A percentile compares a stretch with the other conserved stretches of the same genome.
Evolutionary conservation across 257 asterid species (phyloP).

Genomic region (Solanum bulbocastanum): DNA sequence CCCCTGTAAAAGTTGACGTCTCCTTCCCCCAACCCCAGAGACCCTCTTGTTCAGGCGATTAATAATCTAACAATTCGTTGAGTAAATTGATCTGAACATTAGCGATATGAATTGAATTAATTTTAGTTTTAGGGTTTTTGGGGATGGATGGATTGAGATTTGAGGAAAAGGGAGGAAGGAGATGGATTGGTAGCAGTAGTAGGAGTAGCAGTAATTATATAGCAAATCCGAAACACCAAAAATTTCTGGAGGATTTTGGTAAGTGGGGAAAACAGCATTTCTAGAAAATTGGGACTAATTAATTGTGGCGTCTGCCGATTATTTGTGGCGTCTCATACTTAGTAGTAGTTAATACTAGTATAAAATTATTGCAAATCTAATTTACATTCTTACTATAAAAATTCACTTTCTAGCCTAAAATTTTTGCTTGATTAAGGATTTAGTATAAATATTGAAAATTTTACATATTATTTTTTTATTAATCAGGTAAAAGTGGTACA

Average conservation of each 20-base stretch:
- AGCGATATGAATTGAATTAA: neutral
- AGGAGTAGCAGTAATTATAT: neutral
- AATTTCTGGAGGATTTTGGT: neutral
- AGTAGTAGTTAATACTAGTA: neutral
- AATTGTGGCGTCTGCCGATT: neutral
- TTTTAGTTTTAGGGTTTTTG: conserved; percentile 11
- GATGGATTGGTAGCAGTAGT: neutral
- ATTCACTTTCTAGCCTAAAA: neutral
- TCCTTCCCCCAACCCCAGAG: neutral
- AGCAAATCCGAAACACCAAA: neutral
- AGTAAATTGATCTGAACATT: neutral
- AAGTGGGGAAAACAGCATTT: neutral
- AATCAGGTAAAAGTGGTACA: neutral
- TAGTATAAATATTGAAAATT: too few relatives aligned
- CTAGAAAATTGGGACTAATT: neutral
- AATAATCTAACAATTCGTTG: neutral
- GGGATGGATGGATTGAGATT: neutral
- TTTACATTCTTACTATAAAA: neutral
- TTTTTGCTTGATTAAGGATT: neutral
- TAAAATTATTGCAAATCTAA: neutral
- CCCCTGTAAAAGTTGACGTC: neutral
- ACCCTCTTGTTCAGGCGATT: neutral
- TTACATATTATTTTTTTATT: neutral
- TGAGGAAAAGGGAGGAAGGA: neutral
- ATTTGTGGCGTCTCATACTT: neutral